Conservation (phyloP, 129 eudicot genomes). For the Helianthus annuus region HanXRQr2.0-SUNRISE NC_035447.2:19103645-19104144, state of each 20-base stretch:
- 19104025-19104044: background rate
- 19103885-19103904: conserved; percentile 96
- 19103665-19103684: conserved; percentile 97
- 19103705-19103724: conserved; percentile 96
- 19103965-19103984: conserved; percentile 64
- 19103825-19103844: conserved; percentile 98
- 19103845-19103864: conserved; percentile 97
- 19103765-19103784: background rate
- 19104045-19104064: too few relatives aligned
- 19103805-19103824: conserved; percentile 37
- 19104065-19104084: too few relatives aligned
- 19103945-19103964: conserved; percentile 92
- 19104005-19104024: background rate
- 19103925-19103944: conserved; percentile 81
- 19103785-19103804: background rate
- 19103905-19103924: conserved; percentile 85
- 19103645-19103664: conserved; percentile 63
- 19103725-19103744: conserved; percentile 98
- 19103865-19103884: conserved; percentile 98
- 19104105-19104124: too few relatives aligned
- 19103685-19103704: conserved; percentile 96
- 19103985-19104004: background rate
- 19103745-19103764: conserved; percentile 20
- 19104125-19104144: too few relatives aligned
- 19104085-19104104: too few relatives aligned